Conservation (phyloP, 2,329 filamentous ascomycete species). For the Aspergillus intermedius region DNA sequence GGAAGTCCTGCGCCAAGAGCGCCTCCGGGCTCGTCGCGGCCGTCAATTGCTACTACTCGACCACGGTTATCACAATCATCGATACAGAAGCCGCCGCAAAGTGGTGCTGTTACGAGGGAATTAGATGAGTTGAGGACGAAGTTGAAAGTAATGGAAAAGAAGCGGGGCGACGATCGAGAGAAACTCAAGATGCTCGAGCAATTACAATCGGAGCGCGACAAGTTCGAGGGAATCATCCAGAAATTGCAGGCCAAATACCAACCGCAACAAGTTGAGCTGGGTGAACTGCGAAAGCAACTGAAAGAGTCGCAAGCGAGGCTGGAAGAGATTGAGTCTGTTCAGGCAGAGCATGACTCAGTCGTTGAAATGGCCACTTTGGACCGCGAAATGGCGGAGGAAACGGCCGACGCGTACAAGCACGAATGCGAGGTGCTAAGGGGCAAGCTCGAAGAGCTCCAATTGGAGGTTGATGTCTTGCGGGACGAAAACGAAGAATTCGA, state of each 20-base stretch:
- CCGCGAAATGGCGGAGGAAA: conserved; percentile 93
- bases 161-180: conserved; percentile 76
- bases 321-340: conserved; percentile 62
- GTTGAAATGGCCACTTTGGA: conserved; percentile 85
- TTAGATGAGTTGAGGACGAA: conserved; percentile 87
- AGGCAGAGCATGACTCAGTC: conserved; percentile 77
- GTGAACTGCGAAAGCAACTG: conserved; percentile 66
- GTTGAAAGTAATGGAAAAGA: conserved; percentile 78
- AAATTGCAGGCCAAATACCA: conserved; percentile 87
- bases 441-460: conserved; percentile 73
- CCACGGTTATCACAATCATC: conserved; percentile 24
- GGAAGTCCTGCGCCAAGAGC: conserved; percentile 15
- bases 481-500: conserved; percentile 82
- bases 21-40: conserved; percentile 16
- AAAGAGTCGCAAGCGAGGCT: conserved; percentile 68
- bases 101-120: conserved; percentile 54
- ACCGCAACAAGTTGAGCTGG: conserved; percentile 72
- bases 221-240: conserved; percentile 72
- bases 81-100: conserved; percentile 39
- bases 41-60: conserved; percentile 14
- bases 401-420: conserved; percentile 70
- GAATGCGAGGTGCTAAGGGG: conserved; percentile 72
- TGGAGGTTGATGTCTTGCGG: conserved; percentile 78
- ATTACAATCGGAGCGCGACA: conserved; percentile 53
- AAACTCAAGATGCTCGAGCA: conserved; percentile 73